Percentiles rank a stretch among this genome's conserved stretches.
Evolutionary conservation across 163 green algal genomes (phyloP).

Genomic region (Chloroidium sp.): DNA sequence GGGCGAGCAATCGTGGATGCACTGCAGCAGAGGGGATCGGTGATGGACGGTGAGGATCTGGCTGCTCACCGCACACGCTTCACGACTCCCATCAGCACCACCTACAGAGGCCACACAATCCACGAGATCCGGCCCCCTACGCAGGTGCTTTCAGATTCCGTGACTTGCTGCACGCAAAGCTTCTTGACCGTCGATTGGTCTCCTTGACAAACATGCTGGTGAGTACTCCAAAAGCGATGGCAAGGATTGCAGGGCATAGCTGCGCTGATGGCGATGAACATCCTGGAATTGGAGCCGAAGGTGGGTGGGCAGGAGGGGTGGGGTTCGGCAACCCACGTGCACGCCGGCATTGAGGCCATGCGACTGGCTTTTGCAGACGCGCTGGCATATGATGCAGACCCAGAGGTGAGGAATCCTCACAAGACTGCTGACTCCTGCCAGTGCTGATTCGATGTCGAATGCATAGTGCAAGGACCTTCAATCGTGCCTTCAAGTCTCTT

Average conservation of each 20-base stretch:
- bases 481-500: too few species aligned
- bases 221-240: too few species aligned
- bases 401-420: constrained; percentile 5
- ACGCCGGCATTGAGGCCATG: constrained; percentile 55
- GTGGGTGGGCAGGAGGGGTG: constrained; percentile 2
- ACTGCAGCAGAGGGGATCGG: constrained; percentile 32
- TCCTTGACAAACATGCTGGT: too few species aligned
- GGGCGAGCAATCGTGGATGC: constrained; percentile 50
- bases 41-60: constrained; percentile 48
- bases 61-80: constrained; percentile 26
- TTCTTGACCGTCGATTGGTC: too few species aligned
- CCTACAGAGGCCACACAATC: constrained; percentile 45
- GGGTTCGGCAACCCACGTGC: constrained; percentile 33
- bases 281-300: constrained; percentile 35
- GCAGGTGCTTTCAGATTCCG: not conserved
- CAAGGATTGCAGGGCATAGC: constrained; percentile 31
- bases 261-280: constrained; percentile 58
- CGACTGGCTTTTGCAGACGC: constrained; percentile 58
- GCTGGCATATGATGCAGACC: constrained; percentile 50
- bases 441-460: not conserved
- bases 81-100: constrained; percentile 39
- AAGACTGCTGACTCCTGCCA: not conserved
- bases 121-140: constrained; percentile 62
- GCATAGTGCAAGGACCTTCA: not conserved
- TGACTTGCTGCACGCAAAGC: too few species aligned